These are phyloP conservation scores for Asterochloris erici DNA, from an alignment of 139 green algal species.

Conservation along the genomic window DNA sequence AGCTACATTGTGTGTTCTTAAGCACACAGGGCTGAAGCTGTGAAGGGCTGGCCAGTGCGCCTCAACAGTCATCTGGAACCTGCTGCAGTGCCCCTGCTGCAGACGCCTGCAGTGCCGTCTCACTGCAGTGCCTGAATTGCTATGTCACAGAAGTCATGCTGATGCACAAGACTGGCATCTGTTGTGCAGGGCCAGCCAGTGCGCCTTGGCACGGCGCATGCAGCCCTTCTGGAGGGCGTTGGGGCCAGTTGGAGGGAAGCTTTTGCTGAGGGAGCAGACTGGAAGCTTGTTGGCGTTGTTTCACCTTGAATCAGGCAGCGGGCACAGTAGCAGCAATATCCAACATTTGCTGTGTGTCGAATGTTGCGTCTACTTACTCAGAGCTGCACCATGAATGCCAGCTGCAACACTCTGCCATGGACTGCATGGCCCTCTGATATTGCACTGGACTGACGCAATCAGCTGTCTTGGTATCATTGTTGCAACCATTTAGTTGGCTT, in stretches of 20 bases:
- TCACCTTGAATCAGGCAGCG: constrained; percentile 14
- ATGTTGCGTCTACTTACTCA: not conserved
- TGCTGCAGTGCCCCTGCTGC: too few relatives aligned
- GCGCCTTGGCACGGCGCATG: constrained; percentile 69
- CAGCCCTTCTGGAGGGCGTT: constrained; percentile 62
- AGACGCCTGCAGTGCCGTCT: too few relatives aligned
- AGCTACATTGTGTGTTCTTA: too few relatives aligned
- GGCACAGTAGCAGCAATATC: not conserved
- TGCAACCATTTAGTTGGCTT: too few relatives aligned
- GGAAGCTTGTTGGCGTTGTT: constrained; percentile 55
- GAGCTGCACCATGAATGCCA: not conserved
- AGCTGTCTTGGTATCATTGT: too few relatives aligned
- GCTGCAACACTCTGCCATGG: not conserved
- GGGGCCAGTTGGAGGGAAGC: constrained; percentile 47
- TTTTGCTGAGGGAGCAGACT: constrained; percentile 30
- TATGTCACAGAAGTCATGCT: too few relatives aligned
- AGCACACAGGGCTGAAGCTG: too few relatives aligned
- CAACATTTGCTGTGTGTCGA: not conserved
- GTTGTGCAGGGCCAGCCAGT: constrained; percentile 35
- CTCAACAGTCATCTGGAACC: too few relatives aligned
- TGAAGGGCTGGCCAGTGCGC: too few relatives aligned
- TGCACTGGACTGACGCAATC: not conserved
- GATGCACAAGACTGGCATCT: too few relatives aligned
- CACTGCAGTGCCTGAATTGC: too few relatives aligned
- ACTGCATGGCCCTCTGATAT: not conserved